Conservation (phyloP, 208 protist species). For the Crithidia fasciculata region DNA sequence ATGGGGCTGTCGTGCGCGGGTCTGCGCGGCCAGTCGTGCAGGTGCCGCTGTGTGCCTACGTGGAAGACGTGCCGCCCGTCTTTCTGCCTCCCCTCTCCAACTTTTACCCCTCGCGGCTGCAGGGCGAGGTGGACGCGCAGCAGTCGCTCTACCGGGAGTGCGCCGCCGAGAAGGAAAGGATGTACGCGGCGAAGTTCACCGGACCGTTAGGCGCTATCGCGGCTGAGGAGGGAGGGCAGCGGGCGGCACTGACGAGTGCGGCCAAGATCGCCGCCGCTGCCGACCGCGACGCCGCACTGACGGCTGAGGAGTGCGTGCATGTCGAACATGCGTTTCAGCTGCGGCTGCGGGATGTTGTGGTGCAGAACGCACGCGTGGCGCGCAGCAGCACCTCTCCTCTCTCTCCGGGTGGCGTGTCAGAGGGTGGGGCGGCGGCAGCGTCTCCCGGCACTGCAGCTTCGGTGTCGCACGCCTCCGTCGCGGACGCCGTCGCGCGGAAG, state of each 20-base stretch:
- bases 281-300: conserved; percentile 57
- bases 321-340: conserved; percentile 64
- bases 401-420: background rate
- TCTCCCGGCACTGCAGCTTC: background rate
- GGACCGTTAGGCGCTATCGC: conserved; percentile 32
- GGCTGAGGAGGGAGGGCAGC: conserved; percentile 34
- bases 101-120: conserved; percentile 53
- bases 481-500: too few relatives aligned
- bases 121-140: conserved; percentile 44
- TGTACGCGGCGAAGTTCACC: conserved; percentile 35
- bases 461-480: too few relatives aligned
- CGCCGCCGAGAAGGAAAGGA: conserved; percentile 13
- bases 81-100: conserved; percentile 63
- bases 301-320: conserved; percentile 42
- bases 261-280: conserved; percentile 27
- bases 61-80: conserved; percentile 43
- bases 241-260: conserved; percentile 21
- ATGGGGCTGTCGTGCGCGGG: background rate
- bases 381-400: background rate
- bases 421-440: background rate
- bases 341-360: conserved; percentile 49
- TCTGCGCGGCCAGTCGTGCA: conserved; percentile 12
- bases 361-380: conserved; percentile 29
- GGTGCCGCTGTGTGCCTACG: conserved; percentile 11
- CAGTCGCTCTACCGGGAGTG: conserved; percentile 39